These are phyloP conservation scores for Wickerhamomyces silvicola DNA, from an alignment of 805 yeast species.

Conservation along the genomic window DNA sequence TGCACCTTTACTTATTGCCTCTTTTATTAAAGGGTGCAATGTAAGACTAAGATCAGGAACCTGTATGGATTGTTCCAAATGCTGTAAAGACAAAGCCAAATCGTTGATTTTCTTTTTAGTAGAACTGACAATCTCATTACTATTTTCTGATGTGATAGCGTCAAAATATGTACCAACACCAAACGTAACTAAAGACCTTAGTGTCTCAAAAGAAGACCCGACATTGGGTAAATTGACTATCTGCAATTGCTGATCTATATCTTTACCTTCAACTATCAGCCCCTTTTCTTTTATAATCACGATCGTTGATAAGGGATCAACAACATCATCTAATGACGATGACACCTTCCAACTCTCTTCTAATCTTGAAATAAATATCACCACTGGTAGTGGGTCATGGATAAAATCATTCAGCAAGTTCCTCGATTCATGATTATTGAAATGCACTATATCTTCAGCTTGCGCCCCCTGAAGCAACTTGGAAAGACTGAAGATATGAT, in stretches of 20 bases:
- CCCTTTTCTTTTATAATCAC: slow-evolving; percentile 41
- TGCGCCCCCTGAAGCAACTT: slow-evolving; percentile 24
- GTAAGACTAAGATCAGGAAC: slow-evolving; percentile 54
- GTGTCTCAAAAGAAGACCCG: slow-evolving; percentile 36
- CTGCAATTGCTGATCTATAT: slow-evolving; percentile 29
- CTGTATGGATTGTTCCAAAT: slow-evolving; percentile 60
- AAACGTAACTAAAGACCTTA: slow-evolving; percentile 52
- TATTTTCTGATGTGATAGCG: slow-evolving; percentile 26
- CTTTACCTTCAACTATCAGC: slow-evolving; percentile 11
- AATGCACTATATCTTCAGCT: slow-evolving; percentile 19
- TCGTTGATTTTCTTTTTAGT: slow-evolving; percentile 65
- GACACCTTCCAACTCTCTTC: slow-evolving; percentile 12
- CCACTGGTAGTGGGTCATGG: slow-evolving; percentile 14
- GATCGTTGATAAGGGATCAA: slow-evolving; percentile 21
- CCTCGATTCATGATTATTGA: slow-evolving; percentile 17
- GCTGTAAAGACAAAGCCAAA: slow-evolving; percentile 57
- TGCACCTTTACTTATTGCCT: slow-evolving; percentile 31
- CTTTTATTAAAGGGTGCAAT: slow-evolving; percentile 45
- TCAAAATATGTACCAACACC: slow-evolving; percentile 73
- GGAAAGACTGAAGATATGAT: slow-evolving; percentile 24
- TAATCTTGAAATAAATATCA: slow-evolving; percentile 20
- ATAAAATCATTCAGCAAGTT: slow-evolving; percentile 14
- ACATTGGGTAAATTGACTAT: slow-evolving; percentile 28
- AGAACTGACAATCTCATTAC: slow-evolving; percentile 31
- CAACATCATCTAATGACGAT: slow-evolving; percentile 5